Conservation (phyloP, 139 green algal genomes). For the Picocystis salinarum region DNA sequence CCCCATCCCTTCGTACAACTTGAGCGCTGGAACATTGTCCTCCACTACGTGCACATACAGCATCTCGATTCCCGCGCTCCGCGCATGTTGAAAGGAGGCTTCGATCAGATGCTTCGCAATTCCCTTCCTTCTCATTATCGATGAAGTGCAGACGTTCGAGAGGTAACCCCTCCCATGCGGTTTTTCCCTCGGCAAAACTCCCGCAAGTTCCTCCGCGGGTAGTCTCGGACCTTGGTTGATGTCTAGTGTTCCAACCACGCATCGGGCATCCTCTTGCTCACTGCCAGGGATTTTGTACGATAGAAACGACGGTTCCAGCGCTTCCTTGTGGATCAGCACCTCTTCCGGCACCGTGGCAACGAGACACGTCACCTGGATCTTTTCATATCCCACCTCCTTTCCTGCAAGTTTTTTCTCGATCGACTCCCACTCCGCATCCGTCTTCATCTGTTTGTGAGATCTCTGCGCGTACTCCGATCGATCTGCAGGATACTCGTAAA, state of each 20-base stretch:
- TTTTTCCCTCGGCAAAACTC: slow-evolving; percentile 10
- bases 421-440: slow-evolving; percentile 39
- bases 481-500: slow-evolving; percentile 29
- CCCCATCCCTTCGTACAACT: slow-evolving; percentile 28
- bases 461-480: slow-evolving; percentile 3
- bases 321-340: not conserved
- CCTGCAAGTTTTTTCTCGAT: slow-evolving; percentile 35
- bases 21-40: slow-evolving; percentile 28
- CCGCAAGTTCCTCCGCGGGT: slow-evolving; percentile 50
- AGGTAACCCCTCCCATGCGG: slow-evolving; percentile 35
- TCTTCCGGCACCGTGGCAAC: slow-evolving; percentile 23
- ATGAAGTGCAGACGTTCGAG: slow-evolving; percentile 51
- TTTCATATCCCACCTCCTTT: slow-evolving; percentile 22
- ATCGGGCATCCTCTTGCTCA: not conserved
- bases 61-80: slow-evolving; percentile 12
- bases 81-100: not conserved
- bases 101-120: slow-evolving; percentile 19
- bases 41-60: slow-evolving; percentile 52
- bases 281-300: slow-evolving; percentile 35
- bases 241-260: slow-evolving; percentile 46
- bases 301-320: slow-evolving; percentile 18
- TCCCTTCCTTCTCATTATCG: slow-evolving; percentile 18
- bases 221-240: slow-evolving; percentile 43
- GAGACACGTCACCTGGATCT: slow-evolving; percentile 21
- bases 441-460: slow-evolving; percentile 52